phyloP scores from a whole-genome alignment of 2,329 filamentous ascomycete species.

The Pseudogymnoascus sp. region DNA sequence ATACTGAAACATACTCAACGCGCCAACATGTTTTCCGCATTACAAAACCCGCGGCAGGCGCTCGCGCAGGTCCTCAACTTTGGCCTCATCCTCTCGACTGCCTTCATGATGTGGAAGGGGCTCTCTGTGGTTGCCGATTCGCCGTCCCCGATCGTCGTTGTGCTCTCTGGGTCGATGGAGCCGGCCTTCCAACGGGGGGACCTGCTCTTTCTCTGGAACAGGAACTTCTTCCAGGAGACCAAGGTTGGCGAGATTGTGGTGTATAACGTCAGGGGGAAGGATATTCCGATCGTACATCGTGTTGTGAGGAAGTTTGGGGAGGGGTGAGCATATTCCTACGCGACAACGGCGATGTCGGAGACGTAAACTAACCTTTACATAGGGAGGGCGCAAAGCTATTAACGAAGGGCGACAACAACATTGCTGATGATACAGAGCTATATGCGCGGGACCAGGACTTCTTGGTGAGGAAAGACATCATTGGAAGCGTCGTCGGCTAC shows the following conservation, averaged over 20 bases:
- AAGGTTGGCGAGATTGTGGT: conserved; percentile 67
- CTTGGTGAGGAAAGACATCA: conserved; percentile 78
- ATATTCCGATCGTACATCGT: conserved; percentile 95
- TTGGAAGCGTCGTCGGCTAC: conserved; percentile 86
- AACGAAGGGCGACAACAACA: conserved; percentile 97
- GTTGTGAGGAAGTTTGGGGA: conserved; percentile 66
- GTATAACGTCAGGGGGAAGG: conserved; percentile 72
- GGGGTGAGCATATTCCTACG: conserved; percentile 35
- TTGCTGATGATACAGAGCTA: conserved; percentile 83
- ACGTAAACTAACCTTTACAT: background rate
- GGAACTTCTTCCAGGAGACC: conserved; percentile 45
- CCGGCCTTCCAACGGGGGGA: conserved; percentile 53
- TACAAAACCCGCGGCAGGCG: conserved; percentile 57
- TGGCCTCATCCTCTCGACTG: conserved; percentile 62
- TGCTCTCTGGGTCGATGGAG: conserved; percentile 53
- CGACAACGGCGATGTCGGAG: background rate
- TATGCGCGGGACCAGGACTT: conserved; percentile 84
- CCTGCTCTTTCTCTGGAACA: conserved; percentile 51
- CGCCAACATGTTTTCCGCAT: conserved; percentile 42
- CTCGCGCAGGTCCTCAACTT: conserved; percentile 63
- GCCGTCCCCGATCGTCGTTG: conserved; percentile 51
- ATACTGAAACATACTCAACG: background rate
- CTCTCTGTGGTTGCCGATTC: conserved; percentile 56
- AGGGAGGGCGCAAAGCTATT: conserved; percentile 62
- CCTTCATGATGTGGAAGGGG: conserved; percentile 69